A percentile compares a stretch with the other conserved stretches of the same genome.
phyloP scores from a whole-genome alignment of 371 early-diverging fungal species.

The Dichotomocladium elegans region DNA sequence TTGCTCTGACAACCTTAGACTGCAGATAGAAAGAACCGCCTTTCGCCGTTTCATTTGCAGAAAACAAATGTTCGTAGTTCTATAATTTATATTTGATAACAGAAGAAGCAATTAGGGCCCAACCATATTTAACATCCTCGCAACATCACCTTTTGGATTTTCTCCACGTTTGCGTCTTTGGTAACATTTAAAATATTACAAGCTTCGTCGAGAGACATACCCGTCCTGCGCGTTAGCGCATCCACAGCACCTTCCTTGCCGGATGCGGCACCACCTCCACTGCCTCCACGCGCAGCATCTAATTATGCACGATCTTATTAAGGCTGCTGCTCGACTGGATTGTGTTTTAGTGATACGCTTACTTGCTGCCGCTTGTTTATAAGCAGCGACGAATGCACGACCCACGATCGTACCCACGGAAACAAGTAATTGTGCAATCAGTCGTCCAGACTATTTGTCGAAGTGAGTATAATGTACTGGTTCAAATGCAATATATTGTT shows the following conservation, averaged over 20 bases:
- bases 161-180: slow-evolving; percentile 67
- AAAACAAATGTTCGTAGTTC: slow-evolving; percentile 89
- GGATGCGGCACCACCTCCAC: slow-evolving; percentile 37
- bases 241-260: slow-evolving; percentile 61
- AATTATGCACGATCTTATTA: not conserved
- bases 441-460: slow-evolving; percentile 62
- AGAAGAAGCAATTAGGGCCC: too few relatives aligned
- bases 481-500: too few relatives aligned
- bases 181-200: slow-evolving; percentile 86
- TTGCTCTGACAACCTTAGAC: slow-evolving; percentile 90
- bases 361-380: slow-evolving; percentile 90
- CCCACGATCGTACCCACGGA: slow-evolving; percentile 86
- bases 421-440: slow-evolving; percentile 85
- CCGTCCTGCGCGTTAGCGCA: slow-evolving; percentile 76
- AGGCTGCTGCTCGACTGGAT: too few relatives aligned
- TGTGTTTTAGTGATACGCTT: slow-evolving; percentile 45
- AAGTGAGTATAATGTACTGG: too few relatives aligned
- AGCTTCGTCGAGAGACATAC: slow-evolving; percentile 91
- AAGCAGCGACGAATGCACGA: slow-evolving; percentile 92
- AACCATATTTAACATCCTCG: not conserved
- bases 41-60: slow-evolving; percentile 80
- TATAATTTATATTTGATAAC: too few relatives aligned
- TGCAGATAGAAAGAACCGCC: slow-evolving; percentile 95
- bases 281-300: slow-evolving; percentile 66
- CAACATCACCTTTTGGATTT: slow-evolving; percentile 62